Conservation (phyloP, 2,329 filamentous ascomycete species). For the Simplicillium aogashimaense region DNA sequence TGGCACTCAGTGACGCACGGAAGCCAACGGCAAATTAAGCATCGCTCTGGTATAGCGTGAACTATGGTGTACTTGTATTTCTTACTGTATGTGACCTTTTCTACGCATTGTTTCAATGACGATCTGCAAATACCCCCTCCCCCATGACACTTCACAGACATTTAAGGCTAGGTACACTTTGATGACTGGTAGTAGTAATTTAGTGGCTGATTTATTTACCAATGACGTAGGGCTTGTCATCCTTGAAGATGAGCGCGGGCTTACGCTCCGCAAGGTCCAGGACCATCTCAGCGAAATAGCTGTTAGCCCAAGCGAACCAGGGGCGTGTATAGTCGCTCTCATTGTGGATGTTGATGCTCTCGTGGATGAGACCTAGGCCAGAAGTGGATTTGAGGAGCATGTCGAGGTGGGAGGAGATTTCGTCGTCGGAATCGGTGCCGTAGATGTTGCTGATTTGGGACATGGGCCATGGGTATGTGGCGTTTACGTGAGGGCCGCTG, state of each 20-base stretch:
- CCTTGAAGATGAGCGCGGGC: slow-evolving; percentile 55
- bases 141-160: too few relatives aligned
- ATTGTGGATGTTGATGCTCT: slow-evolving; percentile 34
- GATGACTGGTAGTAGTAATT: too few relatives aligned
- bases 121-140: too few relatives aligned
- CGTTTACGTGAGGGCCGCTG: slow-evolving; percentile 55
- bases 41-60: too few relatives aligned
- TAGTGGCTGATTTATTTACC: too few relatives aligned
- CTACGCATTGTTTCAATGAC: too few relatives aligned
- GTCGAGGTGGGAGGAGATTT: slow-evolving; percentile 21
- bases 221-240: slow-evolving; percentile 12
- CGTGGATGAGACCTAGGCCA: slow-evolving; percentile 35
- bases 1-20: too few relatives aligned
- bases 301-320: slow-evolving; percentile 36
- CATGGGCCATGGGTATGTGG: slow-evolving; percentile 47
- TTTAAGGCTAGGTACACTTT: too few relatives aligned
- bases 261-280: slow-evolving; percentile 74
- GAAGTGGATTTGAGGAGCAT: slow-evolving; percentile 30
- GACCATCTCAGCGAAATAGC: slow-evolving; percentile 30
- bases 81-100: too few relatives aligned
- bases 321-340: slow-evolving; percentile 28
- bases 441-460: slow-evolving; percentile 41
- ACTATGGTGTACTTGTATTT: too few relatives aligned
- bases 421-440: slow-evolving; percentile 28
- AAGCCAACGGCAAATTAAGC: too few relatives aligned